phyloP scores from a whole-genome alignment of 805 yeast species.

The Teunomyces panamensis region DNA sequence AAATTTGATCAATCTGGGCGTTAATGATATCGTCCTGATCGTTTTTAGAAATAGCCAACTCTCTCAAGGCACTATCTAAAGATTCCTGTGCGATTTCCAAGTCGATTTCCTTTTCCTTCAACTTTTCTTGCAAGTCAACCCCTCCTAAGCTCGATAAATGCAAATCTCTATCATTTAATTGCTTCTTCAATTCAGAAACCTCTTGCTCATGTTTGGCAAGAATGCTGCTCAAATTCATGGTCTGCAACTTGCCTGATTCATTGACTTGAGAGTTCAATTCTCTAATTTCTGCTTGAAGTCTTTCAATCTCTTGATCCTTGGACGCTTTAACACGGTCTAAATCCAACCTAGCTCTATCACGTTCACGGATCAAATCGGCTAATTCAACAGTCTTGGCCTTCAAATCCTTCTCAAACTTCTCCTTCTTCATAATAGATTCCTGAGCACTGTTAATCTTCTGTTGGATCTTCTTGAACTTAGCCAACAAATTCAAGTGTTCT shows the following conservation, averaged over 20 bases:
- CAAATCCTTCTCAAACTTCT: constrained; percentile 75
- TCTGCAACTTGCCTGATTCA: constrained; percentile 59
- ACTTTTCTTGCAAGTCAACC: constrained; percentile 37
- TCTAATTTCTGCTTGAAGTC: constrained; percentile 60
- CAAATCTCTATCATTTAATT: constrained; percentile 27
- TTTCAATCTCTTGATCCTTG: constrained; percentile 63
- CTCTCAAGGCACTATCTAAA: constrained; percentile 66
- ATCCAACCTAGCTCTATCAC: constrained; percentile 85
- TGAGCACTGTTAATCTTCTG: constrained; percentile 87
- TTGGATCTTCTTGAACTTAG: constrained; percentile 76
- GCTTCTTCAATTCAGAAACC: constrained; percentile 46
- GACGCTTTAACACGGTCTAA: constrained; percentile 66
- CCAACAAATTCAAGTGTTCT: constrained; percentile 78
- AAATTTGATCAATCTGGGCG: constrained; percentile 55
- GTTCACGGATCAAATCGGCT: constrained; percentile 83
- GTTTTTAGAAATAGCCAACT: constrained; percentile 50
- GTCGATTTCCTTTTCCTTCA: constrained; percentile 72
- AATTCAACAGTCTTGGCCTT: constrained; percentile 83
- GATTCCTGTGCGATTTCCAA: constrained; percentile 76
- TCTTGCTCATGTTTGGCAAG: constrained; percentile 64
- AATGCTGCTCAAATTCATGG: constrained; percentile 58
- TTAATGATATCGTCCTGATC: constrained; percentile 53
- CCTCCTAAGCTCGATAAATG: constrained; percentile 22
- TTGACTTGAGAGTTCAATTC: constrained; percentile 57
- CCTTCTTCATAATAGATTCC: constrained; percentile 82